Evolutionary conservation across 306 rosid genomes (phyloP).

Genomic region (Vigna angularis): DNA sequence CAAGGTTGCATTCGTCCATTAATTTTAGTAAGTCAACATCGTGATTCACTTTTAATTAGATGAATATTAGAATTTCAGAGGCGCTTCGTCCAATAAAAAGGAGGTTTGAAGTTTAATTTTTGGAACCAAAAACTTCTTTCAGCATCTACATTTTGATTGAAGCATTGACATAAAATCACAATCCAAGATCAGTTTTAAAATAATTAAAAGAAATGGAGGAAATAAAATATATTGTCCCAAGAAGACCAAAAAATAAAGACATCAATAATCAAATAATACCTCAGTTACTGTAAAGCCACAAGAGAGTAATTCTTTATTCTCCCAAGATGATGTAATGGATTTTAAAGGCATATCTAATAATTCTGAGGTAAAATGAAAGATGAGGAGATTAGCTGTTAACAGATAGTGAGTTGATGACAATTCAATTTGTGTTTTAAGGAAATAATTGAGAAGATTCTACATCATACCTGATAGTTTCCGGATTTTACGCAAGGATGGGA

Average conservation of each 20-base stretch:
- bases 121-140: background rate
- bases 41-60: background rate
- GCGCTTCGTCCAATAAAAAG: background rate
- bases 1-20: background rate
- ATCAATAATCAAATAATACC: constrained; percentile 59
- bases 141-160: background rate
- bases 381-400: constrained; percentile 34
- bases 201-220: constrained; percentile 4
- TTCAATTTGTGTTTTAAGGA: constrained; percentile 15
- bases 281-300: constrained; percentile 71
- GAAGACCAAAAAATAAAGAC: constrained; percentile 9
- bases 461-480: constrained; percentile 89
- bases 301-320: constrained; percentile 63
- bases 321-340: constrained; percentile 86
- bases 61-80: background rate
- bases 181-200: background rate
- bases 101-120: background rate
- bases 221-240: background rate
- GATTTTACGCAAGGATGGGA: constrained; percentile 81
- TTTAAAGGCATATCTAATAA: constrained; percentile 89
- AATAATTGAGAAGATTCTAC: constrained; percentile 15
- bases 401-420: constrained; percentile 28
- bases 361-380: constrained; percentile 54
- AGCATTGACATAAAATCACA: constrained; percentile 27
- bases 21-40: background rate